Conservation (phyloP, 495 filamentous ascomycete species). For the Tuber indicum region DNA sequence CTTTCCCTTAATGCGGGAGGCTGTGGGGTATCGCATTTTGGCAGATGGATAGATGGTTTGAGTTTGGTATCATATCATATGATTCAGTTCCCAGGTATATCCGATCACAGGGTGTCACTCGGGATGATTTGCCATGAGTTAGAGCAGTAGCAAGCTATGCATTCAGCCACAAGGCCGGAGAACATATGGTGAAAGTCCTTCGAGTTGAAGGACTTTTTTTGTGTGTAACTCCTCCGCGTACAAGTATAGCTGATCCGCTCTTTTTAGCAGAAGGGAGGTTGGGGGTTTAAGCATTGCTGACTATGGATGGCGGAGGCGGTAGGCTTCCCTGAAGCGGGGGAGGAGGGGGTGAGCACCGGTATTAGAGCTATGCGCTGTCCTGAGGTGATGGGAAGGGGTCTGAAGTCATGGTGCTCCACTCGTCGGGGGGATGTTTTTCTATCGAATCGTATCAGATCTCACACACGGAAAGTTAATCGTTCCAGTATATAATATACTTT, state of each 20-base stretch:
- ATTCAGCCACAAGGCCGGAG: not conserved
- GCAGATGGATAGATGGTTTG: too few species aligned
- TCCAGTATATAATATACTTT: not conserved
- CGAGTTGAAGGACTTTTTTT: not conserved
- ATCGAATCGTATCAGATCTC: not conserved
- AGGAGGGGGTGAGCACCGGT: not conserved
- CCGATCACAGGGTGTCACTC: not conserved
- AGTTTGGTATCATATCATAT: too few species aligned
- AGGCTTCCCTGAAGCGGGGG: too few species aligned
- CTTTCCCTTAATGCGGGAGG: not conserved
- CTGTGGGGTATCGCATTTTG: not conserved
- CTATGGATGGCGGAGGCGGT: not conserved
- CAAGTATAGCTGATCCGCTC: not conserved
- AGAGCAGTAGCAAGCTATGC: not conserved
- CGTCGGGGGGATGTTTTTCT: not conserved
- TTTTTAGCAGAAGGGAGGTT: not conserved
- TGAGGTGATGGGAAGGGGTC: not conserved
- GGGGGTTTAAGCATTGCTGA: not conserved
- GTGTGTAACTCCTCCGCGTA: not conserved
- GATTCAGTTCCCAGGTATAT: not conserved
- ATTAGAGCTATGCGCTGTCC: not conserved
- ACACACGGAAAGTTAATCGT: not conserved
- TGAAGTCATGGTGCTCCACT: not conserved
- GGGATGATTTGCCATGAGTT: not conserved
- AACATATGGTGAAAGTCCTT: not conserved